Base-by-base conservation (phyloP, 2,329 filamentous ascomycete species). In the Simplicillium sp. region DNA sequence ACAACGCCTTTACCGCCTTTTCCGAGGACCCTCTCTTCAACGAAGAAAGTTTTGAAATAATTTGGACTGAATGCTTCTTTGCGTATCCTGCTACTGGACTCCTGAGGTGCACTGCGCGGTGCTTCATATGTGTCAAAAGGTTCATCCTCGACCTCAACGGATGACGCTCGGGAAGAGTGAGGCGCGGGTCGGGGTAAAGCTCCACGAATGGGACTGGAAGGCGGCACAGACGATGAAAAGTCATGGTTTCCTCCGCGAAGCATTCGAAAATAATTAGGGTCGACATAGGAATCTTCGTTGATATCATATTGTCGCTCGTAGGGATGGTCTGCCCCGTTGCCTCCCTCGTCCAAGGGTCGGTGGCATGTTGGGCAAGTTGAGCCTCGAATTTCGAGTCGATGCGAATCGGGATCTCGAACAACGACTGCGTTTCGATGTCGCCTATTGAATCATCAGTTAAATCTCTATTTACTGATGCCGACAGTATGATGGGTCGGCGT, bases 201-300 rank as follows among this genome's bases (percentile, higher is more conserved):
- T 34, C 31, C 15, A 15, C 75, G 68, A 37, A 80, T 66, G 1
- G 75, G 73, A 44, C 70, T 77, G 11, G 71, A 62, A 1, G 72
- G 68, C 13, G 61, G 57, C 48, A 57, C 68, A 52, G 61, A 65
- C 48, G 55, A 61, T 45, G 53, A 67, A 56, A 61, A 70, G 60
- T 60, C 68, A 60, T 56, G 41, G 49, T 67, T 56, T 59, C 67
- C 61, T 53, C 71, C 60, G 61, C 80, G 84, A 33, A 98, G 80
- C 84, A 97, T 89, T 54, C 87, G 87, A 62, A 98, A 98, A 68
- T 98, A 98, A 39, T 88, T 80, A 3, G 89, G 89, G 54, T 89
- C 83, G 51, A 96, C 84, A 57, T 89, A 97, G 42, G 82, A 75
- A 37, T 83, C 73, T 29, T 65, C 64, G 38, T 60, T 55, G 28